Percentiles rank a stretch among this genome's conserved stretches.
These are phyloP conservation scores for Suillus luteus DNA, from an alignment of 768 basidiomycete genomes.

Conservation along the genomic window DNA sequence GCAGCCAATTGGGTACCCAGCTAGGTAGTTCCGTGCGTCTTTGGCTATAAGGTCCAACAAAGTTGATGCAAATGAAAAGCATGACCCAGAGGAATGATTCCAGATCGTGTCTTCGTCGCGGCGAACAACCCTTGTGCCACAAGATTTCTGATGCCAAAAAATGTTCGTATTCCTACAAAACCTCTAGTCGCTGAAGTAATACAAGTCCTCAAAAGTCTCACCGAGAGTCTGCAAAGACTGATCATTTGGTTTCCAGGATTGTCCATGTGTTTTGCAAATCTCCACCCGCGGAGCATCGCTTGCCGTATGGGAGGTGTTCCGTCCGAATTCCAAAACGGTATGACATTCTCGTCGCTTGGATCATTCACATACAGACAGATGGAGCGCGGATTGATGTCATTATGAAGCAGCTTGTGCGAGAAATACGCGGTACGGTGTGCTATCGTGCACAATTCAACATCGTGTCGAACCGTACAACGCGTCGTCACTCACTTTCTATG, in stretches of 20 bases:
- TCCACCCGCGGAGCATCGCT: conserved; percentile 1
- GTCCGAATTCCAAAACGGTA: not conserved
- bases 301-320: conserved; percentile 1
- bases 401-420: conserved; percentile 2
- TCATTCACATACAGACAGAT: not conserved
- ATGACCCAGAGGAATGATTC: conserved; percentile 3
- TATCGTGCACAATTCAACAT: not conserved
- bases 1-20: not conserved
- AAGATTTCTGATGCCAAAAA: conserved; percentile 1
- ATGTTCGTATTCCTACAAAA: conserved; percentile 1
- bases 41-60: not conserved
- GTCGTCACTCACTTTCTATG: not conserved
- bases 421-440: not conserved
- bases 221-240: not conserved
- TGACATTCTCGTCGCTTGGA: not conserved
- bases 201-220: not conserved
- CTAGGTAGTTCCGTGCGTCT: not conserved
- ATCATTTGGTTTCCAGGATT: not conserved
- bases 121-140: conserved; percentile 1
- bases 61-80: conserved; percentile 3
- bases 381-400: not conserved
- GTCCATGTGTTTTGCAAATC: conserved; percentile 1
- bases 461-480: not conserved
- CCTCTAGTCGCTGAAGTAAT: not conserved
- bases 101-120: conserved; percentile 1